Conservation (phyloP, 176 grass and related monocot genomes). For the Oryza coarctata region DNA sequence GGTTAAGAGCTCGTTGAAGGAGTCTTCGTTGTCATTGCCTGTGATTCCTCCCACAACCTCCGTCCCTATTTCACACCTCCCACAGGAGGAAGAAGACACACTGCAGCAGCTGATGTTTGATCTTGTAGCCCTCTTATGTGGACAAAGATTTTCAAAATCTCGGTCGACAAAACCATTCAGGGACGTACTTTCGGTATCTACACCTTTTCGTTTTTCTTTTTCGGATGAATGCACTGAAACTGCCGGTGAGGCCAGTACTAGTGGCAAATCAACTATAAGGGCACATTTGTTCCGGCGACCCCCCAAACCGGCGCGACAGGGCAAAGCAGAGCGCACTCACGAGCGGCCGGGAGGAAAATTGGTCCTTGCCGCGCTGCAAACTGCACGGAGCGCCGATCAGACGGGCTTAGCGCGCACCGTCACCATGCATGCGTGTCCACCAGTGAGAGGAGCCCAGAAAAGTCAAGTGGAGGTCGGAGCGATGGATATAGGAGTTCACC, state of each 20-base stretch:
- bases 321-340: slow-evolving; percentile 25
- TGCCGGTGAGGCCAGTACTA: neutral
- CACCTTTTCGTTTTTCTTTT: neutral
- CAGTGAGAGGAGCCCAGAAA: neutral
- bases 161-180: no score
- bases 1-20: no score
- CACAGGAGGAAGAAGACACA: no score
- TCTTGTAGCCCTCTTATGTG: no score
- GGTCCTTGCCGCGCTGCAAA: neutral
- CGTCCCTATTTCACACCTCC: no score
- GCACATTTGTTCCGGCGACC: neutral
- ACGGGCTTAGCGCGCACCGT: neutral
- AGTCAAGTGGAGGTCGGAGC: neutral
- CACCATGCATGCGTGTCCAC: neutral
- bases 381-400: neutral
- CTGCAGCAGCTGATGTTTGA: no score
- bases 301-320: neutral
- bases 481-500: neutral
- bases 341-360: neutral
- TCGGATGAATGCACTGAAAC: neutral
- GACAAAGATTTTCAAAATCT: no score
- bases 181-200: neutral
- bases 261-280: neutral
- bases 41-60: no score
- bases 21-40: no score